Percentiles rank a stretch among this genome's conserved stretches.
Evolutionary conservation across 2,329 filamentous ascomycete genomes (phyloP).

Genomic region (Fusarium sarcochroum): DNA sequence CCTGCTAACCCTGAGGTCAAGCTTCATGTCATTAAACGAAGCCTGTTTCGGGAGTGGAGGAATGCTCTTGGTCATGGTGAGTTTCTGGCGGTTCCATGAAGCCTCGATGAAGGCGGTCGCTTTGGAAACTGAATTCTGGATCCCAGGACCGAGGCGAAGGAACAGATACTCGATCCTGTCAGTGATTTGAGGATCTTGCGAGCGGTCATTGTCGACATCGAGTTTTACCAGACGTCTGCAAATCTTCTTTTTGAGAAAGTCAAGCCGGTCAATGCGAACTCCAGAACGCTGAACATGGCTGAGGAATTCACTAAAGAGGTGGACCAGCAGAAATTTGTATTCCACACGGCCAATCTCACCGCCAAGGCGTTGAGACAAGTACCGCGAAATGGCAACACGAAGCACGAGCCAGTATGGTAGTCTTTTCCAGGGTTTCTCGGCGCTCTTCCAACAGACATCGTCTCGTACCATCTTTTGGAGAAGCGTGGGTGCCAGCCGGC

Average conservation of each 20-base stretch:
- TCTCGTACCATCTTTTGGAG: constrained; percentile 73
- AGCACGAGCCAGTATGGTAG: constrained; percentile 74
- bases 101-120: constrained; percentile 32
- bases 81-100: constrained; percentile 41
- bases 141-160: constrained; percentile 16
- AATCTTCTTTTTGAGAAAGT: constrained; percentile 47
- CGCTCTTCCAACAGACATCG: constrained; percentile 67
- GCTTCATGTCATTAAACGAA: constrained; percentile 22
- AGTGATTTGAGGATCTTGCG: constrained; percentile 12
- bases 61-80: constrained; percentile 37
- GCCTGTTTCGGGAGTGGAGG: constrained; percentile 41
- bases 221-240: constrained; percentile 46
- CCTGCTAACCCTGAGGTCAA: constrained; percentile 41
- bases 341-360: constrained; percentile 50
- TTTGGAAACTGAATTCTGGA: constrained; percentile 20
- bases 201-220: constrained; percentile 38
- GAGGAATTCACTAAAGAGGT: constrained; percentile 63
- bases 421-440: constrained; percentile 72
- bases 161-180: constrained; percentile 40
- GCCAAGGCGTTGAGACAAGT: constrained; percentile 59
- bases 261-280: constrained; percentile 33
- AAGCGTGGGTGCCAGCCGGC: constrained; percentile 52
- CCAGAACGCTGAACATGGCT: constrained; percentile 49
- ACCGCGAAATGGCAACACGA: constrained; percentile 69
- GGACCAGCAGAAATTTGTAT: constrained; percentile 71